Evolutionary conservation across 2,329 filamentous ascomycete species (phyloP), one percentile per base, ranked within the genome.

Genomic region (Trichoderma brevicompactum): DNA sequence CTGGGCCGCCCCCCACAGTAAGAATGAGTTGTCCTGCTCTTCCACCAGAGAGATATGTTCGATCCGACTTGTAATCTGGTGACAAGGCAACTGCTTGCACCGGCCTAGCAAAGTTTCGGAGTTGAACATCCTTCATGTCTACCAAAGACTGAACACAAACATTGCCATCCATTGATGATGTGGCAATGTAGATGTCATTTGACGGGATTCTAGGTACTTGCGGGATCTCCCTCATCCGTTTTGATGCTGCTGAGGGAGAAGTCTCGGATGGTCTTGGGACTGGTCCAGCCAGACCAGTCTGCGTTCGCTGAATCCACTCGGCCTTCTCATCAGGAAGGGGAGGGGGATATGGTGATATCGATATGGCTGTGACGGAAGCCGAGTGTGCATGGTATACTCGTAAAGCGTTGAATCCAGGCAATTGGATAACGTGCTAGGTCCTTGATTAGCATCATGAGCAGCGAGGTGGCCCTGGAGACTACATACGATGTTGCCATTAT

Each of bases 401-500:
- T 46, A 99, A 78, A 4, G 90, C 82, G 70, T 94, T 89, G 74
- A 98, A 91, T 6, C 88, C 86, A 1, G 95, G 94, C 17, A 98
- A 79, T 69, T 92, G 90, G 53, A 97, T 81, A 68, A 97, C 89
- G 81, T 99, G 91, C 92, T 95, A 71, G 32, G 65, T 44, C 41
- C 60, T 41, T 23, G 62, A 69, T 80, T 75, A 78, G 72, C 46
- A 67, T 36, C n/a, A 15, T 38, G 23, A 44, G 19, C 40, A 12
- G n/a, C 23, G 23, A 58, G 15, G 13, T 17, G n/a, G 17, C 2
- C n/a, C 2, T 44, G 17, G 15, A 3, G 40, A 17, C 44, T 56
- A 80, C 90, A 82, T 83, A 96, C 92, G 73, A 98, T 94, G 73
- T 95, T 97, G 72, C 95, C 95, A 79, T 96, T 97, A 77, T 99